These are phyloP conservation scores for Coemansia sp. DNA, from an alignment of 192 early-diverging fungal species.

Conservation along the genomic window DNA sequence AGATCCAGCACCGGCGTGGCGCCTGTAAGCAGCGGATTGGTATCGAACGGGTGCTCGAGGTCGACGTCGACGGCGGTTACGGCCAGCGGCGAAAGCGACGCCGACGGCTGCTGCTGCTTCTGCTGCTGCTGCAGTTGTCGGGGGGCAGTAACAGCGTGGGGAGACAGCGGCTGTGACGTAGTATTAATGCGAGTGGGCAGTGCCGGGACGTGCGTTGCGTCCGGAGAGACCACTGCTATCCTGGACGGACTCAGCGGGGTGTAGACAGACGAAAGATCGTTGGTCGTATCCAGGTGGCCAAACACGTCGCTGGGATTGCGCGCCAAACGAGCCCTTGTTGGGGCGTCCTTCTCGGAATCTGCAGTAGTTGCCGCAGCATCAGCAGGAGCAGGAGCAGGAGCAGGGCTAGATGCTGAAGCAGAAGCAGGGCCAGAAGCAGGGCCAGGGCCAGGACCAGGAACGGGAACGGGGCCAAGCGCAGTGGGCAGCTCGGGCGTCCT, in stretches of 20 bases:
- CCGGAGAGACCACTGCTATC: not conserved
- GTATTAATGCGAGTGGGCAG: not conserved
- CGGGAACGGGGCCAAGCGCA: too few species aligned
- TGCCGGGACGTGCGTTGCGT: not conserved
- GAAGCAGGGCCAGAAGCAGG: too few species aligned
- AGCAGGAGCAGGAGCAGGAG: too few species aligned
- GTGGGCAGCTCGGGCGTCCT: slow-evolving; percentile 8
- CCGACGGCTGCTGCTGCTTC: too few species aligned
- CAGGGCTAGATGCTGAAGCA: too few species aligned
- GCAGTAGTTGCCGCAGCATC: too few species aligned
- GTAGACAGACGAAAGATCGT: slow-evolving; percentile 10
- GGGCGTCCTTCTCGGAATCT: not conserved
- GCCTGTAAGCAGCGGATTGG: slow-evolving; percentile 7
- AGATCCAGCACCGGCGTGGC: not conserved
- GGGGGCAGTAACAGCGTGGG: too few species aligned
- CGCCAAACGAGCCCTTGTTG: not conserved
- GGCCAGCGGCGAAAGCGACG: not conserved
- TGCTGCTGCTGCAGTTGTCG: too few species aligned
- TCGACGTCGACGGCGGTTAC: not conserved
- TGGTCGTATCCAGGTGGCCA: slow-evolving; percentile 9
- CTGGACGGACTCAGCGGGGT: slow-evolving; percentile 16
- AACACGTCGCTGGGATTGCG: slow-evolving; percentile 9
- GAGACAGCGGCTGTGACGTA: not conserved
- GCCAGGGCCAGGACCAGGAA: too few species aligned
- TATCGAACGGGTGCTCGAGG: slow-evolving; percentile 9